Evolutionary conservation across 208 protist species (phyloP).

Genomic region (Crithidia fasciculata): DNA sequence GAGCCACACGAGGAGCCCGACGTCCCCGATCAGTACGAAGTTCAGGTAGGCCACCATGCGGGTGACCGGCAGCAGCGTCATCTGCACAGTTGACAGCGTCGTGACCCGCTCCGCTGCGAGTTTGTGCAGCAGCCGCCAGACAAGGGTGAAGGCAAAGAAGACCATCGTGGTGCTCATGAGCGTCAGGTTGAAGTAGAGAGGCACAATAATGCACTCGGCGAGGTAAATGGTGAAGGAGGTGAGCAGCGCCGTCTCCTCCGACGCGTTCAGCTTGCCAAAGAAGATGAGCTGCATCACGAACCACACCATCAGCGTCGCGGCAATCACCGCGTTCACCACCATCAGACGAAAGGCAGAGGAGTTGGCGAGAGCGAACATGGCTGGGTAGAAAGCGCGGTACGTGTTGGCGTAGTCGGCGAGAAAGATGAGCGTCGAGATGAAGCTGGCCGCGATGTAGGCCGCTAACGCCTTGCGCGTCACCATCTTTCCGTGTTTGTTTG

Average conservation of each 20-base stretch:
- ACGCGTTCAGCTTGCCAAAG: constrained; percentile 66
- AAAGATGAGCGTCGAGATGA: constrained; percentile 40
- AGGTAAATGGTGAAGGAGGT: constrained; percentile 50
- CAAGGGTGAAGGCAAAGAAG: constrained; percentile 43
- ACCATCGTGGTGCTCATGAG: constrained; percentile 39
- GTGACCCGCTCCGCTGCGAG: constrained; percentile 68
- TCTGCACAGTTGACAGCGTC: constrained; percentile 29
- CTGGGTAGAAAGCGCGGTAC: constrained; percentile 71
- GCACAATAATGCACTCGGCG: constrained; percentile 58
- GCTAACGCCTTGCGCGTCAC: constrained; percentile 22
- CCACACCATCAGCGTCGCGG: constrained; percentile 43
- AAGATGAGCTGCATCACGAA: constrained; percentile 46
- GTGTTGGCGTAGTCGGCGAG: constrained; percentile 62
- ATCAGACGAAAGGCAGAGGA: constrained; percentile 67
- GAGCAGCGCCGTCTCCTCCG: constrained; percentile 46
- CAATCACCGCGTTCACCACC: constrained; percentile 50
- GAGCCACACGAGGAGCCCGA: constrained; percentile 22
- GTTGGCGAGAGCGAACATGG: constrained; percentile 67
- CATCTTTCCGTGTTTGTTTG: not conserved
- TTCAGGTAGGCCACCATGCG: constrained; percentile 40
- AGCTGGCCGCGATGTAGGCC: constrained; percentile 61
- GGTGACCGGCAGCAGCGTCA: constrained; percentile 19
- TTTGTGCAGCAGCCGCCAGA: constrained; percentile 61
- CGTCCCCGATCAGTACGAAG: constrained; percentile 30
- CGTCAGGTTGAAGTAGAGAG: constrained; percentile 47